These are phyloP conservation scores for Helicostylum pulchrum DNA, from an alignment of 192 early-diverging fungal species.

Conservation along the genomic window DNA sequence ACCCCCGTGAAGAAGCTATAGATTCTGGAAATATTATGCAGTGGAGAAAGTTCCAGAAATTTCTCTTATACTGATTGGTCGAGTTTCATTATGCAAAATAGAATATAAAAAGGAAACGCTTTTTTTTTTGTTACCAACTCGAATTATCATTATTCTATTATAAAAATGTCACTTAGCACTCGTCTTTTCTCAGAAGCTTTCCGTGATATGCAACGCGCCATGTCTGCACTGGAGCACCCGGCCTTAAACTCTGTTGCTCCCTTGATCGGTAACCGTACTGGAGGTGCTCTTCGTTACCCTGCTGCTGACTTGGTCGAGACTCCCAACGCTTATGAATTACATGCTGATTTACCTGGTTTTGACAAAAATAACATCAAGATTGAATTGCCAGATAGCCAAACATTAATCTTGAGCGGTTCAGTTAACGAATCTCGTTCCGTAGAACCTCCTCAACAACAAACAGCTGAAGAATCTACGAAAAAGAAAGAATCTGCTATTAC, in stretches of 20 bases:
- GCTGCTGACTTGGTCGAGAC: conserved; percentile 34
- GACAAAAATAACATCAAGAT: conserved; percentile 36
- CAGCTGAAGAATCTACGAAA: background rate
- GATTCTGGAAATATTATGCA: too few relatives aligned
- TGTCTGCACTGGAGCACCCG: conserved; percentile 36
- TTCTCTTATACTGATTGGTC: too few relatives aligned
- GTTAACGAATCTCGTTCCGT: conserved; percentile 9
- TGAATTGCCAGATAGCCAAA: conserved; percentile 32
- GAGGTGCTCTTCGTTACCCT: conserved; percentile 11
- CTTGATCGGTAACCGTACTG: too few relatives aligned
- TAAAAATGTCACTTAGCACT: conserved; percentile 25
- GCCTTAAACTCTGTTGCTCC: conserved; percentile 20
- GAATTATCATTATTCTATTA: too few relatives aligned
- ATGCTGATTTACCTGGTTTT: conserved; percentile 41
- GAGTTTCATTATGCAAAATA: too few relatives aligned
- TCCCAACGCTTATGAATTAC: conserved; percentile 31
- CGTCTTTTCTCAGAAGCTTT: conserved; percentile 26
- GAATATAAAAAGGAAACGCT: too few relatives aligned
- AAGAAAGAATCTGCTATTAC: background rate
- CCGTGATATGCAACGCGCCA: conserved; percentile 30
- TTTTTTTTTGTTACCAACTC: too few relatives aligned
- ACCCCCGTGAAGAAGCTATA: too few relatives aligned
- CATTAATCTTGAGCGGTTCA: conserved; percentile 32
- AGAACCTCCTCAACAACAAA: conserved; percentile 4
- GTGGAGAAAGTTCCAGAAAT: too few relatives aligned